phyloP scores from a whole-genome alignment of 192 early-diverging fungal genomes.

The Mycoemilia scoparia region DNA sequence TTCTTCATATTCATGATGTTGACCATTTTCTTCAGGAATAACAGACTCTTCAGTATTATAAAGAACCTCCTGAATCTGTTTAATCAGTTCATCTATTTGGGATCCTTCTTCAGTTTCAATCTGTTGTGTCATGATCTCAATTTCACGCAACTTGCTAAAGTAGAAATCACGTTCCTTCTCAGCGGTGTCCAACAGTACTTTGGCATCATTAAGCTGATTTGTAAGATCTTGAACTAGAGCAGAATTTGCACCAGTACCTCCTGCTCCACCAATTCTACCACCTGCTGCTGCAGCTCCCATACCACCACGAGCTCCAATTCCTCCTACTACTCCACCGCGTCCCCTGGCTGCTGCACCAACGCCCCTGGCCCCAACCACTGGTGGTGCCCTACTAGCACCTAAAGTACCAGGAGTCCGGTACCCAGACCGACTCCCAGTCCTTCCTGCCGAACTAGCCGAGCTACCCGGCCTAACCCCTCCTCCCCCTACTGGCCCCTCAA shows the following conservation, averaged over 20 bases:
- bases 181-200: constrained; percentile 71
- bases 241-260: constrained; percentile 32
- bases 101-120: constrained; percentile 36
- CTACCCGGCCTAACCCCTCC: constrained; percentile 4
- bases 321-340: constrained; percentile 1
- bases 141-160: constrained; percentile 82
- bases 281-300: constrained; percentile 4
- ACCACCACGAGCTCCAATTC: constrained; percentile 3
- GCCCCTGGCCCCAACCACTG: background rate
- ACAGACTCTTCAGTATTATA: constrained; percentile 62
- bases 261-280: constrained; percentile 14
- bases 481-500: constrained; percentile 10
- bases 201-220: constrained; percentile 60
- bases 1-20: no score
- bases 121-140: constrained; percentile 81
- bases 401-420: no score
- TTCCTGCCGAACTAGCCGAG: constrained; percentile 1
- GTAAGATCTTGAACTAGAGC: constrained; percentile 53
- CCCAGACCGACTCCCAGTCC: background rate
- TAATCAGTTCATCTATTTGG: constrained; percentile 35
- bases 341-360: constrained; percentile 6
- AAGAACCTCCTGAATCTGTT: constrained; percentile 71
- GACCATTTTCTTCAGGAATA: constrained; percentile 6
- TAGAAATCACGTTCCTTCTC: constrained; percentile 98
- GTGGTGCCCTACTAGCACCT: constrained; percentile 1